A percentile compares a stretch with the other conserved stretches of the same genome.
These are phyloP conservation scores for Epicoccum nigrum DNA, from an alignment of 2,329 filamentous ascomycete species.

Conservation along the genomic window DNA sequence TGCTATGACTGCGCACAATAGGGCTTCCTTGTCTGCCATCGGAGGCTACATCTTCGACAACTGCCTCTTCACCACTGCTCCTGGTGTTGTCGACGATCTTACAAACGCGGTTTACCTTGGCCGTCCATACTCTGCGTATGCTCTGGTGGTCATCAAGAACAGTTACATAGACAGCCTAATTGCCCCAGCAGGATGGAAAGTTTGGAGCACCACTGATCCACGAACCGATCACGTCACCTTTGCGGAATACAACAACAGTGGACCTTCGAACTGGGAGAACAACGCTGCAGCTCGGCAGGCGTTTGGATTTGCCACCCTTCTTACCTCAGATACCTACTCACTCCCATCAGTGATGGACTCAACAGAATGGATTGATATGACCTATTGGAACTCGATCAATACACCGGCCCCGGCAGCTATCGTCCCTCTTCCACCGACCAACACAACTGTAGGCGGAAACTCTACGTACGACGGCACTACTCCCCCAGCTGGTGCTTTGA, in stretches of 20 bases:
- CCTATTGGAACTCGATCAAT: conserved; percentile 47
- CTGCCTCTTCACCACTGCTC: conserved; percentile 51
- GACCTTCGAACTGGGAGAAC: conserved; percentile 49
- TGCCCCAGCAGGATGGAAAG: conserved; percentile 62
- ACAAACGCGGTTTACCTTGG: conserved; percentile 55
- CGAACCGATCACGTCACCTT: conserved; percentile 60
- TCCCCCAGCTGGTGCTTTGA: conserved; percentile 46
- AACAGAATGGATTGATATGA: conserved; percentile 49
- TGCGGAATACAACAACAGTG: conserved; percentile 64
- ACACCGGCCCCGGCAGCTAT: conserved; percentile 38
- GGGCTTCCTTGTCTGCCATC: conserved; percentile 24
- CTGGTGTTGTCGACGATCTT: conserved; percentile 39
- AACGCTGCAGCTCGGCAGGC: conserved; percentile 44
- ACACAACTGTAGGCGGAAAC: conserved; percentile 30
- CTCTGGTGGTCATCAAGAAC: conserved; percentile 57
- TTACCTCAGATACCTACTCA: conserved; percentile 46
- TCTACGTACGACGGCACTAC: conserved; percentile 41
- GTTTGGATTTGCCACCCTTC: conserved; percentile 43
- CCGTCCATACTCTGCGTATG: conserved; percentile 57
- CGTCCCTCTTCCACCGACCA: conserved; percentile 23
- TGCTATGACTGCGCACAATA: conserved; percentile 37
- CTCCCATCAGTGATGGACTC: conserved; percentile 45
- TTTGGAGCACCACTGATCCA: conserved; percentile 58
- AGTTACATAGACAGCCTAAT: conserved; percentile 61
- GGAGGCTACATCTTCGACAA: conserved; percentile 62